phyloP scores from a whole-genome alignment of 2,329 filamentous ascomycete species.

The Penicillium janthinellum region DNA sequence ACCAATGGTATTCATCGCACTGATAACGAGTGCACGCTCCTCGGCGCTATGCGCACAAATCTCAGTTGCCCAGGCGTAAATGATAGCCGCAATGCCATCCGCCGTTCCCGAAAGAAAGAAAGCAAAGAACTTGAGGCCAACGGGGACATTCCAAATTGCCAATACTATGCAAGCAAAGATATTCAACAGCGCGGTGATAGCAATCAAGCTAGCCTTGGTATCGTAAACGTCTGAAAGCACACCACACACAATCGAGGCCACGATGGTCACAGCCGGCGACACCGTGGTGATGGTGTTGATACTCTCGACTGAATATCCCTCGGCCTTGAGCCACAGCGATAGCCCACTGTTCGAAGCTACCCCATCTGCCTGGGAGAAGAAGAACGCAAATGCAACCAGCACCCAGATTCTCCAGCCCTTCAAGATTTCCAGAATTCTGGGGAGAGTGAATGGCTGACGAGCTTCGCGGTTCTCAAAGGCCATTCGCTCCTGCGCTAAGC shows the following conservation, averaged over 20 bases:
- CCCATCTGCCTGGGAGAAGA: slow-evolving; percentile 28
- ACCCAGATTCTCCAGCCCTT: slow-evolving; percentile 23
- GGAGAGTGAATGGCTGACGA: slow-evolving; percentile 21
- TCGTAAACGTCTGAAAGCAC: slow-evolving; percentile 20
- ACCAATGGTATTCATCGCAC: slow-evolving; percentile 36
- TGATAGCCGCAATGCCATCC: slow-evolving; percentile 26
- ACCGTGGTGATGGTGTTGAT: slow-evolving; percentile 23
- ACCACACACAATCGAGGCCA: slow-evolving; percentile 21
- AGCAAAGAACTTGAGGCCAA: slow-evolving; percentile 22
- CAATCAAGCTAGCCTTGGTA: slow-evolving; percentile 20
- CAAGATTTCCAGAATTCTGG: slow-evolving; percentile 15
- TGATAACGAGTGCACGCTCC: slow-evolving; percentile 28
- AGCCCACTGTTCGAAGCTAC: slow-evolving; percentile 26
- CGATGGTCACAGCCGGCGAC: slow-evolving; percentile 20
- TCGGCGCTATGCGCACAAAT: slow-evolving; percentile 37
- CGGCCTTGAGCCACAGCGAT: slow-evolving; percentile 24
- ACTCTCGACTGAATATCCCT: slow-evolving; percentile 24
- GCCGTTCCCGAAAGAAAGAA: slow-evolving; percentile 26
- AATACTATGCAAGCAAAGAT: slow-evolving; percentile 22
- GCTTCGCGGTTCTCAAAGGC: slow-evolving; percentile 23
- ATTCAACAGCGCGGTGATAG: slow-evolving; percentile 17
- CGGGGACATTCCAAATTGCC: slow-evolving; percentile 21
- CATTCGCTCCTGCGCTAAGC: slow-evolving; percentile 25
- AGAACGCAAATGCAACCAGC: slow-evolving; percentile 22
- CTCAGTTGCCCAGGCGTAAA: slow-evolving; percentile 29